Conservation (phyloP, 192 early-diverging fungal species). For the Backusella westeae region DNA sequence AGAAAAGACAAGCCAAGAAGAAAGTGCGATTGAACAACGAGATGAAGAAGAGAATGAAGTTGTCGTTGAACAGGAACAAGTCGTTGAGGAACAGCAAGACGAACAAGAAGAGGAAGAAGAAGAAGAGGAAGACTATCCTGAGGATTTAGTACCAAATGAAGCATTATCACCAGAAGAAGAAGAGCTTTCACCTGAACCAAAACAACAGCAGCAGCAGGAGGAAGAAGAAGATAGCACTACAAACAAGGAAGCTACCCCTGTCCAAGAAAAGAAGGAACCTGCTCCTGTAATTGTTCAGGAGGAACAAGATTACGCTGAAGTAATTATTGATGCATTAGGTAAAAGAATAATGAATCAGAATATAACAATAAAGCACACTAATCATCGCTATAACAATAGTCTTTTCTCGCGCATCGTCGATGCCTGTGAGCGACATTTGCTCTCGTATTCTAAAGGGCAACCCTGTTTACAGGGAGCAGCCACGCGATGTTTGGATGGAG, state of each 20-base stretch:
- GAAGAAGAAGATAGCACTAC: neutral
- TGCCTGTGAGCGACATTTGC: constrained; percentile 51
- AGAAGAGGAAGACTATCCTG: neutral
- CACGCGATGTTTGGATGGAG: constrained; percentile 34
- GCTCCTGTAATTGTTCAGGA: neutral
- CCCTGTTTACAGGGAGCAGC: constrained; percentile 31
- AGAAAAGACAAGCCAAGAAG: neutral
- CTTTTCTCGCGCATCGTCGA: constrained; percentile 52
- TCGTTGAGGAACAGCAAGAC: constrained; percentile 5
- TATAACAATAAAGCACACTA: neutral
- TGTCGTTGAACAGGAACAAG: neutral
- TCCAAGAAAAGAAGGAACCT: constrained; percentile 11
- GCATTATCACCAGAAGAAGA: neutral
- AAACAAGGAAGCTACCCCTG: neutral
- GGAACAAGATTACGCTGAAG: constrained; percentile 39
- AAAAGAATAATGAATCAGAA: neutral
- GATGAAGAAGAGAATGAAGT: neutral
- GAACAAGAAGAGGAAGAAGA: constrained; percentile 8
- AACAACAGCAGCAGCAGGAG: neutral
- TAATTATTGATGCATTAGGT: constrained; percentile 53
- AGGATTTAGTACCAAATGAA: neutral
- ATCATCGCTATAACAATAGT: constrained; percentile 11
- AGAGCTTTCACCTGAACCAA: neutral
- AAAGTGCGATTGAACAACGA: neutral
- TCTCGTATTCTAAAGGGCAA: constrained; percentile 47